Conservation (phyloP, 148 eudicot genomes). For the Beta vulgaris region DNA sequence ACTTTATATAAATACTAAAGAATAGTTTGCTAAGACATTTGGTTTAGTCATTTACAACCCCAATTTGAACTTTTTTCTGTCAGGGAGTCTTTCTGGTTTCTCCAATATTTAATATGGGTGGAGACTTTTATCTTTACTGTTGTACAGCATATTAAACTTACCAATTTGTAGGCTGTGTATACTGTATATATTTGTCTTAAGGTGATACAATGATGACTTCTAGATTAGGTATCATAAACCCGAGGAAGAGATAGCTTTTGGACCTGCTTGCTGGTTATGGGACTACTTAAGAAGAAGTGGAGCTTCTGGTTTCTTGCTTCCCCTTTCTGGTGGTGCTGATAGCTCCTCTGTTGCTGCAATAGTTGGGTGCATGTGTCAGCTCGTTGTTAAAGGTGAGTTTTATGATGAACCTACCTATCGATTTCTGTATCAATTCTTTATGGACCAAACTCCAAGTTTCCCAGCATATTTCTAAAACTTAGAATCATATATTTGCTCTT, state of each 20-base stretch:
- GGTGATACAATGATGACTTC: slow-evolving; percentile 31
- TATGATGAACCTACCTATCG: not conserved
- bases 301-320: slow-evolving; percentile 97
- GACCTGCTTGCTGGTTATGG: slow-evolving; percentile 99
- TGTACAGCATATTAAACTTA: not conserved
- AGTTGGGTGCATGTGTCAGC: slow-evolving; percentile 99
- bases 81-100: not conserved
- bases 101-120: not conserved
- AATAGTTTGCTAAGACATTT: not conserved
- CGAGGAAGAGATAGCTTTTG: slow-evolving; percentile 95
- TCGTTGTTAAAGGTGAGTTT: slow-evolving; percentile 79
- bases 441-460: not conserved
- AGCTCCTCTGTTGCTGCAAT: slow-evolving; percentile 98
- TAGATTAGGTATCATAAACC: slow-evolving; percentile 77
- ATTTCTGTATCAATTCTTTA: not conserved
- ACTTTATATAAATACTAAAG: not conserved
- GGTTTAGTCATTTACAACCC: not conserved
- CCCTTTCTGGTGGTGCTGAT: slow-evolving; percentile 99
- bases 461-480: too few species aligned
- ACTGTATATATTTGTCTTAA: not conserved
- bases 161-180: not conserved
- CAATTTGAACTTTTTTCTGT: not conserved
- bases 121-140: not conserved
- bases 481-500: not conserved
- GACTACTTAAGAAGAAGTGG: slow-evolving; percentile 98